phyloP scores from a whole-genome alignment of 305 asterid species.

The Ilex paraguariensis region DNA sequence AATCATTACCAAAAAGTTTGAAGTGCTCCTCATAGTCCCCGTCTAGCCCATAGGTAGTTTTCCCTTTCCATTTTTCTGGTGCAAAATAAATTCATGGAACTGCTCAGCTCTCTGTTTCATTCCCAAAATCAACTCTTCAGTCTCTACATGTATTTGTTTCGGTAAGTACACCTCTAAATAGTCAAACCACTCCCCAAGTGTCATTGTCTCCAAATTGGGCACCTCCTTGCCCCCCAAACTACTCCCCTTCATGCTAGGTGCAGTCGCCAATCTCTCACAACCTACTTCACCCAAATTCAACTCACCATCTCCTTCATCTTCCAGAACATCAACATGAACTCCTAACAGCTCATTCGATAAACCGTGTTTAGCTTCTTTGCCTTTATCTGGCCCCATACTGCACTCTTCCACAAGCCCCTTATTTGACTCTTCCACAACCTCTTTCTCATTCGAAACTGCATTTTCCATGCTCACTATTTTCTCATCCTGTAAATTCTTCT shows the following conservation, averaged over 20 bases:
- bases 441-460: slow-evolving; percentile 10
- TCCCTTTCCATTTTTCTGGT: slow-evolving; percentile 35
- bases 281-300: slow-evolving; percentile 11
- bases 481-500: slow-evolving; percentile 13
- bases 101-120: slow-evolving; percentile 55
- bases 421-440: slow-evolving; percentile 19
- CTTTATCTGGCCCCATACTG: slow-evolving; percentile 3
- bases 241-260: slow-evolving; percentile 19
- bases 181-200: slow-evolving; percentile 65
- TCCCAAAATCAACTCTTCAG: slow-evolving; percentile 39
- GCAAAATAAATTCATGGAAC: slow-evolving; percentile 43
- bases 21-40: slow-evolving; percentile 1
- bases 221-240: too few relatives aligned
- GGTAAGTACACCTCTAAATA: slow-evolving; percentile 48
- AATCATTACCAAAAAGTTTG: slow-evolving; percentile 11
- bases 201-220: slow-evolving; percentile 53
- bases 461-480: background rate
- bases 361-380: background rate
- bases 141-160: slow-evolving; percentile 42
- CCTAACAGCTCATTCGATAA: slow-evolving; percentile 4
- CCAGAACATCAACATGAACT: slow-evolving; percentile 2
- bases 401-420: slow-evolving; percentile 22
- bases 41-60: slow-evolving; percentile 8
- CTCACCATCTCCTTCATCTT: slow-evolving; percentile 12
- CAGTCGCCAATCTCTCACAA: slow-evolving; percentile 23